These are phyloP conservation scores for Puya raimondii DNA, from an alignment of 176 grass and related monocot species.

Conservation along the genomic window DNA sequence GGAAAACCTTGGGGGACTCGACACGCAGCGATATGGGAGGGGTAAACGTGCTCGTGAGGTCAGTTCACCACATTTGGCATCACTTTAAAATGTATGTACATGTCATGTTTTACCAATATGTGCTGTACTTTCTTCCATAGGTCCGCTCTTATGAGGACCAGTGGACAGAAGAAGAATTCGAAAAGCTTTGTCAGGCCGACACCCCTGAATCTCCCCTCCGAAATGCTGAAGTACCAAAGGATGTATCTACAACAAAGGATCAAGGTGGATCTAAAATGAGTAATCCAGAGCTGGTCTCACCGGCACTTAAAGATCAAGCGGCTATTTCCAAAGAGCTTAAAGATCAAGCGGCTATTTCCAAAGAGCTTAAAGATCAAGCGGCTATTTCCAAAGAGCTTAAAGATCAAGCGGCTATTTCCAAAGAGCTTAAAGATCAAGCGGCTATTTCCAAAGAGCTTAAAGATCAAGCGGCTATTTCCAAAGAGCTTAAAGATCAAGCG, in stretches of 20 bases:
- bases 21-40: slow-evolving; percentile 90
- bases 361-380: background rate
- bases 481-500: background rate
- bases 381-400: background rate
- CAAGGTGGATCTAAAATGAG: slow-evolving; percentile 31
- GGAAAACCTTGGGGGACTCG: slow-evolving; percentile 52
- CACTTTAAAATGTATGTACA: background rate
- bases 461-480: background rate
- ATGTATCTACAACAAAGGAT: slow-evolving; percentile 35
- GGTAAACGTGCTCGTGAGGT: slow-evolving; percentile 98
- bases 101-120: background rate
- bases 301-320: slow-evolving; percentile 14
- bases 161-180: slow-evolving; percentile 99
- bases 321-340: background rate
- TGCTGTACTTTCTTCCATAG: slow-evolving; percentile 26
- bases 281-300: slow-evolving; percentile 38
- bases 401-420: background rate
- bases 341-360: slow-evolving; percentile 4
- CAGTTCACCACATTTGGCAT: slow-evolving; percentile 16
- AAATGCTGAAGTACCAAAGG: slow-evolving; percentile 19
- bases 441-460: too few relatives aligned
- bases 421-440: slow-evolving; percentile 14
- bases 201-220: slow-evolving; percentile 39
- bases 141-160: slow-evolving; percentile 98
- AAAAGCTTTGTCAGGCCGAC: slow-evolving; percentile 96